phyloP scores from a whole-genome alignment of 2,329 filamentous ascomycete genomes.

The Ceratocystis colombiana region DNA sequence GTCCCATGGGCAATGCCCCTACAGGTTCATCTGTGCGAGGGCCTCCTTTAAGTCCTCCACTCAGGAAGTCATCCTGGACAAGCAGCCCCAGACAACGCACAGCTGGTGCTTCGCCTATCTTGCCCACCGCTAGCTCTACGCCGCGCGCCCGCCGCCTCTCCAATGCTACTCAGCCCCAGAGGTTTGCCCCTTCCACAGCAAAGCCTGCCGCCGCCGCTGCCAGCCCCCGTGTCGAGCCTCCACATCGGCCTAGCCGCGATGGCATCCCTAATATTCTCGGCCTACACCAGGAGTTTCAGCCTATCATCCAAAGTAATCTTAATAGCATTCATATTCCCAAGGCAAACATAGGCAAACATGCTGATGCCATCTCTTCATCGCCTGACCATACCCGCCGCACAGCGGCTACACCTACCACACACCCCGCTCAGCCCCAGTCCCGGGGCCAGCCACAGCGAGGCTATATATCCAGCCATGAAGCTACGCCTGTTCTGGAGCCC shows the following conservation, averaged over 20 bases:
- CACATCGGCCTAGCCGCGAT: slow-evolving; percentile 56
- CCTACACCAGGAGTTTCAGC: slow-evolving; percentile 43
- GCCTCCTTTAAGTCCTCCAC: slow-evolving; percentile 31
- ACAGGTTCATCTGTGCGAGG: slow-evolving; percentile 27
- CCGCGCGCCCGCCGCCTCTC: slow-evolving; percentile 32
- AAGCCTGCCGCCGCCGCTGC: not conserved
- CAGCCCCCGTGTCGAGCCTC: slow-evolving; percentile 33
- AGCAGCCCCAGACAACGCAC: slow-evolving; percentile 40
- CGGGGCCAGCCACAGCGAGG: not conserved
- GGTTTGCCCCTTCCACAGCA: not conserved
- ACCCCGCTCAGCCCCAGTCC: not conserved
- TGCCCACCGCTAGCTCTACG: slow-evolving; percentile 36
- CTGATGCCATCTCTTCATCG: slow-evolving; percentile 17
- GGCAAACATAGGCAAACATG: slow-evolving; percentile 32
- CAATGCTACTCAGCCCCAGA: not conserved
- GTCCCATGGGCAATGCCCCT: not conserved
- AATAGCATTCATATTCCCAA: slow-evolving; percentile 42
- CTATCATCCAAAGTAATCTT: slow-evolving; percentile 54
- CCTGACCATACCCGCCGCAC: slow-evolving; percentile 11
- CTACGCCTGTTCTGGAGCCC: slow-evolving; percentile 28
- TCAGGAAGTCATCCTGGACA: slow-evolving; percentile 31
- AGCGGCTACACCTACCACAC: not conserved
- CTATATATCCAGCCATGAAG: not conserved
- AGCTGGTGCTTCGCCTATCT: slow-evolving; percentile 52
- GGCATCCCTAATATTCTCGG: slow-evolving; percentile 53